These are phyloP conservation scores for Candida chilensis DNA, from an alignment of 805 yeast species.

Conservation along the genomic window DNA sequence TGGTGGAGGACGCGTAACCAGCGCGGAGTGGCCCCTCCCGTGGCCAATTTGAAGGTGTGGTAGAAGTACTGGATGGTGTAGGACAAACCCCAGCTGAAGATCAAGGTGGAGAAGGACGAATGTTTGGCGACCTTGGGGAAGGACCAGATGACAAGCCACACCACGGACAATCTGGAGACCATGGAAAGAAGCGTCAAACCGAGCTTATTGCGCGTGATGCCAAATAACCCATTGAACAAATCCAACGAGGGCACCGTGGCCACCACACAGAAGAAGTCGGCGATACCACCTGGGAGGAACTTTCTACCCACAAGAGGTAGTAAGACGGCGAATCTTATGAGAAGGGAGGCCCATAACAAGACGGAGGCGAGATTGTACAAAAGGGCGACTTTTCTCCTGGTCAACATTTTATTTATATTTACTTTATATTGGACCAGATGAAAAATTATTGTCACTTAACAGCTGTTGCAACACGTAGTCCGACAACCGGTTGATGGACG, in stretches of 20 bases:
- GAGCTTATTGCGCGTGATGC: slow-evolving; percentile 1
- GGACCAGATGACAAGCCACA: slow-evolving; percentile 30
- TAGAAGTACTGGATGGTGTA: slow-evolving; percentile 21
- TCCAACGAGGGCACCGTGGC: slow-evolving; percentile 21
- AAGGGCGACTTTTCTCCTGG: slow-evolving; percentile 4
- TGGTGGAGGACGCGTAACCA: slow-evolving; percentile 24
- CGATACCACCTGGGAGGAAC: slow-evolving; percentile 65
- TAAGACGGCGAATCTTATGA: slow-evolving; percentile 38
- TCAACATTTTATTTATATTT: background rate
- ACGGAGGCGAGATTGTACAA: slow-evolving; percentile 22
- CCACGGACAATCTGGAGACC: slow-evolving; percentile 23
- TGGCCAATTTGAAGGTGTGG: slow-evolving; percentile 23
- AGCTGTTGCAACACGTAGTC: background rate
- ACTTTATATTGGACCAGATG: slow-evolving; percentile 10
- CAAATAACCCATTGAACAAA: slow-evolving; percentile 5
- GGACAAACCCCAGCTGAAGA: slow-evolving; percentile 23
- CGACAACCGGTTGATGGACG: background rate
- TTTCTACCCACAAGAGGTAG: slow-evolving; percentile 57
- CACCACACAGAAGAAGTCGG: slow-evolving; percentile 47
- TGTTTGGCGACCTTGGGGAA: slow-evolving; percentile 32
- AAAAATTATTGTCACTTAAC: slow-evolving; percentile 3
- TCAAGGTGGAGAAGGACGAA: slow-evolving; percentile 26
- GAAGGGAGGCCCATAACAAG: slow-evolving; percentile 40
- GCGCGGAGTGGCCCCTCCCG: slow-evolving; percentile 21
- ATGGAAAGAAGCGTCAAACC: slow-evolving; percentile 13